Conservation (phyloP, 257 asterid genomes). For the Nicotiana otophora region DNA sequence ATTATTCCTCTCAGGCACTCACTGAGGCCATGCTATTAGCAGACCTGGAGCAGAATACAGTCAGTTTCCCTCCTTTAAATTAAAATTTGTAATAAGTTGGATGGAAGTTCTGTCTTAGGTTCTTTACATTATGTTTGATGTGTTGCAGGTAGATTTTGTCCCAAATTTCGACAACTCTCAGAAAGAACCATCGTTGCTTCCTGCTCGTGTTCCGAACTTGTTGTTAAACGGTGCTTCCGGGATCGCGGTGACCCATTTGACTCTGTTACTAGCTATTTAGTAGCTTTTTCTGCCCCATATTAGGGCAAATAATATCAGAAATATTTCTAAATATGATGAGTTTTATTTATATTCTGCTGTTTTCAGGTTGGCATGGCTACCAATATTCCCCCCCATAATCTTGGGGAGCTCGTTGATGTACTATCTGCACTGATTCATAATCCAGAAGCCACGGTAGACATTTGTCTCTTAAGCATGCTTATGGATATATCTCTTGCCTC, state of each 20-base stretch:
- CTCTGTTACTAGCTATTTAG: constrained; percentile 7
- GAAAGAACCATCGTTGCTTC: constrained; percentile 96
- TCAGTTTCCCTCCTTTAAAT: constrained; percentile 28
- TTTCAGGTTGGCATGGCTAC: constrained; percentile 99
- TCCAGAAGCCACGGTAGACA: constrained; percentile 91
- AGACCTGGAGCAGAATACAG: constrained; percentile 87
- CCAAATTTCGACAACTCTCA: constrained; percentile 96
- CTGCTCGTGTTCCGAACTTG: constrained; percentile 89
- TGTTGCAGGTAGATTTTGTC: constrained; percentile 83
- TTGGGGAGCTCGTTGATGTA: constrained; percentile 96
- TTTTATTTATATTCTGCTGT: constrained; percentile 9
- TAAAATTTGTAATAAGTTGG: neutral
- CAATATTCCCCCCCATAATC: constrained; percentile 98
- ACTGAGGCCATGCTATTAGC: constrained; percentile 90
- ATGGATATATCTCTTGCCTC: neutral
- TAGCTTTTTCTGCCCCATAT: neutral
- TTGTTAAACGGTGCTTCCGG: constrained; percentile 96
- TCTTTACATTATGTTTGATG: constrained; percentile 16
- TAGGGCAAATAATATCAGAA: neutral
- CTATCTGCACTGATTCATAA: constrained; percentile 78
- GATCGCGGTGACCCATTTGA: constrained; percentile 66
- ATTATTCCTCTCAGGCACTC: constrained; percentile 58
- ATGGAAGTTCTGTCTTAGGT: neutral
- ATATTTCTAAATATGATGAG: neutral
- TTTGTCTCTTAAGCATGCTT: neutral